phyloP scores from a whole-genome alignment of 2,329 filamentous ascomycete species.

The Corinectria fuckeliana region DNA sequence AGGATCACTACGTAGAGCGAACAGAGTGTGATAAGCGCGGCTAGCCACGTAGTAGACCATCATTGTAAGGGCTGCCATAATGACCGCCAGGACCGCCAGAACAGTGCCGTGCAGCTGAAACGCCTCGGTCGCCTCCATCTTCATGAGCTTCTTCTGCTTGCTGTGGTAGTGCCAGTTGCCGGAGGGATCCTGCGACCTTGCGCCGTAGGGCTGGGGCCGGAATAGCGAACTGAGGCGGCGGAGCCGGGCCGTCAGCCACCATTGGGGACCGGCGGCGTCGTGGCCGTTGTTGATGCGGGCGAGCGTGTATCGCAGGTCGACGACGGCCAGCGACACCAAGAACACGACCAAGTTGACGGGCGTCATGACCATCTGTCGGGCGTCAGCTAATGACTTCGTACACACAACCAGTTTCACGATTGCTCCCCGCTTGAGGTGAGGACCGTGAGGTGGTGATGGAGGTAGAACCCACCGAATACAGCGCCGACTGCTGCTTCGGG shows the following conservation, averaged over 20 bases:
- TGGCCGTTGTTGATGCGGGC: constrained; percentile 50
- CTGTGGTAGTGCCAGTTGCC: constrained; percentile 57
- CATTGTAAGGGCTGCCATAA: constrained; percentile 17
- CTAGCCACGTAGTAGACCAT: constrained; percentile 25
- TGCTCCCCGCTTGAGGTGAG: background rate
- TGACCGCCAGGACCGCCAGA: constrained; percentile 54
- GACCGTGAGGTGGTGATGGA: constrained; percentile 1
- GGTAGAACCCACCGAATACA: constrained; percentile 37
- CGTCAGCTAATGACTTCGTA: constrained; percentile 23
- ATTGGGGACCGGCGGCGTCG: constrained; percentile 30
- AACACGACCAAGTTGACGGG: constrained; percentile 70
- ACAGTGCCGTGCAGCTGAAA: constrained; percentile 64
- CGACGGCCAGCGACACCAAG: constrained; percentile 67
- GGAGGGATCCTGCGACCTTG: constrained; percentile 27
- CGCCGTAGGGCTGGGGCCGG: constrained; percentile 46
- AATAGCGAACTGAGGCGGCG: constrained; percentile 52
- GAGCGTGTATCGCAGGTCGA: constrained; percentile 64
- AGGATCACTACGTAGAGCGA: background rate
- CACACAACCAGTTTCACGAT: background rate
- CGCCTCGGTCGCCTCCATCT: constrained; percentile 67
- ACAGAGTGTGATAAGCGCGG: constrained; percentile 20
- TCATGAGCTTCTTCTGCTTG: constrained; percentile 66
- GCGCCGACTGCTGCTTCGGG: constrained; percentile 27
- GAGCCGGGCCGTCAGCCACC: constrained; percentile 27
- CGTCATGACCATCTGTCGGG: constrained; percentile 58